Conservation (phyloP, 345 rosid species). For the Ceriops zippeliana region DNA sequence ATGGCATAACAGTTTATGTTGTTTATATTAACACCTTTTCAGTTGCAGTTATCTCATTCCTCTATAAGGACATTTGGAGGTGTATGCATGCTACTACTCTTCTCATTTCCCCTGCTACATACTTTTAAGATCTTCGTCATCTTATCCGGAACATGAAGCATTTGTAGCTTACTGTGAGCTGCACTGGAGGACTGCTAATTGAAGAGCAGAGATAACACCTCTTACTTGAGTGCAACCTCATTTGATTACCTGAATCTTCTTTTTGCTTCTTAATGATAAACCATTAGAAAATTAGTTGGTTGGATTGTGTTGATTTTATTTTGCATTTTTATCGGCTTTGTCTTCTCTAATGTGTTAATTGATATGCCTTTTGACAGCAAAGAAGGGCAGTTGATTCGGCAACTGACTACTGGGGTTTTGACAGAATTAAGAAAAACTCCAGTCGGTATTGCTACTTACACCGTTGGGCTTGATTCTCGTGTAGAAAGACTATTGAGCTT, state of each 20-base stretch:
- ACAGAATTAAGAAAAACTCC: conserved; percentile 50
- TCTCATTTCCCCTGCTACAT: no score
- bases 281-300: neutral
- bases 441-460: conserved; percentile 34
- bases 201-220: neutral
- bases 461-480: conserved; percentile 40
- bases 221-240: neutral
- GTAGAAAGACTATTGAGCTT: conserved; percentile 19
- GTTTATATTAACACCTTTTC: no score
- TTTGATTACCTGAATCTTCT: neutral
- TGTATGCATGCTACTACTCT: no score
- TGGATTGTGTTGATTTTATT: neutral
- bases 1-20: no score
- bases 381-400: conserved; percentile 22
- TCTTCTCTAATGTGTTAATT: neutral
- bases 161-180: neutral
- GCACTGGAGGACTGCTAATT: neutral
- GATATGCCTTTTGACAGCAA: conserved; percentile 15
- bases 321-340: neutral
- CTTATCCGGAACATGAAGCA: neutral
- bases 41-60: no score
- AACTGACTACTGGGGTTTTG: conserved; percentile 40
- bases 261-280: neutral
- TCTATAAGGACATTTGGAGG: no score
- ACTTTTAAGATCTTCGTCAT: neutral